Base-by-base conservation (phyloP, 2,329 filamentous ascomycete genomes). In the Cladosporium phlei region DNA sequence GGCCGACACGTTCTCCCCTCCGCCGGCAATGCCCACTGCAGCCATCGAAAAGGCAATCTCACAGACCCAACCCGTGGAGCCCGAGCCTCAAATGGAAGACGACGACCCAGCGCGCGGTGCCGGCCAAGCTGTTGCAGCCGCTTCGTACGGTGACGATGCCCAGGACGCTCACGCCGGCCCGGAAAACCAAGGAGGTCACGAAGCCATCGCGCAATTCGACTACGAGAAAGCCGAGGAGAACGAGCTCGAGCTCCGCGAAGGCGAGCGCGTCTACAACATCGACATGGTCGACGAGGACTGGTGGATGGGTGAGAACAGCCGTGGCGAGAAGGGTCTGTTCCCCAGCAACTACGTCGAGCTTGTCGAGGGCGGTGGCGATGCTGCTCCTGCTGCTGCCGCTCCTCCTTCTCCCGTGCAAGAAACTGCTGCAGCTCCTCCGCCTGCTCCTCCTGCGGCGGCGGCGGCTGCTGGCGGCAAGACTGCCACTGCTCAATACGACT, bases 211-310 rank as follows among this genome's bases (percentile, higher is more conserved):
- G 27, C 83, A 93, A 60, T 98, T 93, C 65, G 93, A 98, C 64
- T 98, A 98, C 63, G 91, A 96, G 60, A 96, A 94, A 70, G 89
- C 89, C 1, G 93, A 98, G 67, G 90, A 95, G 56, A 98, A 98
- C 61, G 93, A 98, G 69, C 80, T 98, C 48, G 89, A 95, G 55
- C 77, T 98, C 14, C 76, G 79, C 20, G 93, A 98, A 69, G 90
- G 90, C 52, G 87, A 96, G 59, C 80, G 83, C 54, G 85, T 98
- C 28, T 89, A 79, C 19, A 85, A 95, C 63, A 95, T 98, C 59
- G 88, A 97, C 53, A 94, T 94, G 86, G 88, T 98, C 2, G 93
- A 97, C 58, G 86, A 94, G 42, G 91, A 98, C 64, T 98, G 93
- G 93, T 98, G 93, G 93, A 86, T 95, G 79, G 93, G 94, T 33